Evolutionary conservation across 768 basidiomycete species (phyloP), one percentile per base, ranked within the genome.

Genomic region (Auriscalpium vulgare): DNA sequence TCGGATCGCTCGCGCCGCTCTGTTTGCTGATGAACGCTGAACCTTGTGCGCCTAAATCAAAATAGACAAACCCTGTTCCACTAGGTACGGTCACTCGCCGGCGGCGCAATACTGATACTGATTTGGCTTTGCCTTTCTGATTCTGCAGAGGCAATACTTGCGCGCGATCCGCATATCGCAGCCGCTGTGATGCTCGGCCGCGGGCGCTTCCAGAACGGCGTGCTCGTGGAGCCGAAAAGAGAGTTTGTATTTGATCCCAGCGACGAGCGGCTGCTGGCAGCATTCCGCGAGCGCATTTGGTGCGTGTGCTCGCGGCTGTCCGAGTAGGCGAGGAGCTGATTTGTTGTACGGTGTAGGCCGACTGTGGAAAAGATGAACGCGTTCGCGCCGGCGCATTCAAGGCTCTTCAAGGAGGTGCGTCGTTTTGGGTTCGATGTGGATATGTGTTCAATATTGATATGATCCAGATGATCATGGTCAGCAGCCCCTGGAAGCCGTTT

Each of bases 391-490:
- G 63, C 68, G 36, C 76, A 78, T 58, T 77, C 75, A 0, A 63
- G 75, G 17, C 61, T 79, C 4, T 78, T 78, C 66, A 78, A 77
- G 56, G 75, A 77, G 70, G 74, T 72, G 10, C 43, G 62, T 56
- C 52, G 45, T 14, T 17, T 10, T 2, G 17, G 34, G 11, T 36
- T 4, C n/a, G 23, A 10, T 46, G 23, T 47, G 29, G 29, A 4
- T 29, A 29, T 2, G 4, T 7, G 29, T 29, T 29, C 29, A 29
- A 29, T 29, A 4, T 29, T 29, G 29, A 29, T 29, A 29, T 29
- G 29, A 4, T 29, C 0, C n/a, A 77, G 74, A 79, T 79, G 74
- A 71, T 80, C 50, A 50, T 78, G 5, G 65, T 77, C 34, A 60
- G 72, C 1, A 66, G 65, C 3, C 70, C 73, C 0, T 62, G 66